Conservation (phyloP, 305 asterid genomes). For the Fraxinus greggii region DNA sequence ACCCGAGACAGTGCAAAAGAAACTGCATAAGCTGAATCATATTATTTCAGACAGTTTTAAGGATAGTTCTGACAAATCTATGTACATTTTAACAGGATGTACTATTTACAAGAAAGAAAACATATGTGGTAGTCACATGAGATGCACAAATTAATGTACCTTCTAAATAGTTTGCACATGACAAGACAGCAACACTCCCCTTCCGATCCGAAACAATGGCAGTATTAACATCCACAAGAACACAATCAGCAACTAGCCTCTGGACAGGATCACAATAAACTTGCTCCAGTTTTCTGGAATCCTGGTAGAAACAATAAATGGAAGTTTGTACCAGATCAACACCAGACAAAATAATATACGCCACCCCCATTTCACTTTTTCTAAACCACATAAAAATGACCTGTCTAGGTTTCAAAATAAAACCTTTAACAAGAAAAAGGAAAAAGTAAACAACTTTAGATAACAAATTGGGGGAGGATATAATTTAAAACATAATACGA, state of each 20-base stretch:
- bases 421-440: constrained; percentile 18
- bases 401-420: constrained; percentile 11
- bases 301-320: constrained; percentile 50
- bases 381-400: constrained; percentile 6
- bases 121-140: neutral
- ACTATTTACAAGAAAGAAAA: neutral
- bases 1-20: neutral
- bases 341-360: constrained; percentile 7
- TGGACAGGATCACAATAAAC: constrained; percentile 89
- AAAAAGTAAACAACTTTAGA: constrained; percentile 11
- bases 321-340: constrained; percentile 17
- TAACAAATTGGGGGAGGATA: neutral
- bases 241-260: constrained; percentile 93
- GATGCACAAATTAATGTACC: constrained; percentile 40
- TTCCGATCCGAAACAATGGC: constrained; percentile 89
- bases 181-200: constrained; percentile 81
- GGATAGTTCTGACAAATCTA: neutral
- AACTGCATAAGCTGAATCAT: neutral
- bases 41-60: neutral
- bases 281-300: constrained; percentile 76
- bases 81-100: neutral
- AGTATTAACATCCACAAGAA: constrained; percentile 81
- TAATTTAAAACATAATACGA: neutral
- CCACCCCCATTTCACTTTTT: neutral
- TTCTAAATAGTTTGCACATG: constrained; percentile 66